phyloP scores from a whole-genome alignment of 495 filamentous ascomycete genomes.

The Aspergillus saccharolyticus region DNA sequence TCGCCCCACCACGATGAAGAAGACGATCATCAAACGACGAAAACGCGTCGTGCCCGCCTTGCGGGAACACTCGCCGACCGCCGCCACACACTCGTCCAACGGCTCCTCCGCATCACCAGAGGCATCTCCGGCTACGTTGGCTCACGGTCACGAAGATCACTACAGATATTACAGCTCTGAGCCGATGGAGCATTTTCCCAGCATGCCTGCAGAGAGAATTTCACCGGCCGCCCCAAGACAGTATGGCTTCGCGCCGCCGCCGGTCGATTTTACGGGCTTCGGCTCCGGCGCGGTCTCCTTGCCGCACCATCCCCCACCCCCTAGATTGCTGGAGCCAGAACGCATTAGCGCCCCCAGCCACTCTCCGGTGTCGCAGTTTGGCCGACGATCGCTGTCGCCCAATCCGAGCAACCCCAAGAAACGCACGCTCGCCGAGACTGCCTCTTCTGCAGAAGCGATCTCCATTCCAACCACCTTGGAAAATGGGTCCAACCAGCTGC shows the following conservation, averaged over 20 bases:
- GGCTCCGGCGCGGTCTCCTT: slow-evolving; percentile 30
- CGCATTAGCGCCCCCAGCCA: slow-evolving; percentile 24
- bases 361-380: slow-evolving; percentile 33
- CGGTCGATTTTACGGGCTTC: slow-evolving; percentile 50
- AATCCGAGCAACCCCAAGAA: slow-evolving; percentile 39
- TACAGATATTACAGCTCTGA: slow-evolving; percentile 42
- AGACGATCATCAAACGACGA: slow-evolving; percentile 89
- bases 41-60: slow-evolving; percentile 89
- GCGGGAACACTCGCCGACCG: slow-evolving; percentile 49
- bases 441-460: slow-evolving; percentile 22
- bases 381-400: slow-evolving; percentile 38
- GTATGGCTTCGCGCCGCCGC: slow-evolving; percentile 39
- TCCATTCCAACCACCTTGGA: slow-evolving; percentile 30
- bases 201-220: slow-evolving; percentile 20
- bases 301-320: slow-evolving; percentile 37
- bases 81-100: slow-evolving; percentile 40
- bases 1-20: slow-evolving; percentile 94
- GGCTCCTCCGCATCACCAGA: slow-evolving; percentile 43
- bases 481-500: slow-evolving; percentile 41
- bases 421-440: slow-evolving; percentile 38
- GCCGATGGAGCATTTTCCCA: slow-evolving; percentile 31
- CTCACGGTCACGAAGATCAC: slow-evolving; percentile 56
- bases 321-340: slow-evolving; percentile 39
- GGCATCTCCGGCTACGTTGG: slow-evolving; percentile 42
- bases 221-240: slow-evolving; percentile 29